Evolutionary conservation across 1,284 basidiomycete species (phyloP).

Genomic region (Leccinum solheimii): DNA sequence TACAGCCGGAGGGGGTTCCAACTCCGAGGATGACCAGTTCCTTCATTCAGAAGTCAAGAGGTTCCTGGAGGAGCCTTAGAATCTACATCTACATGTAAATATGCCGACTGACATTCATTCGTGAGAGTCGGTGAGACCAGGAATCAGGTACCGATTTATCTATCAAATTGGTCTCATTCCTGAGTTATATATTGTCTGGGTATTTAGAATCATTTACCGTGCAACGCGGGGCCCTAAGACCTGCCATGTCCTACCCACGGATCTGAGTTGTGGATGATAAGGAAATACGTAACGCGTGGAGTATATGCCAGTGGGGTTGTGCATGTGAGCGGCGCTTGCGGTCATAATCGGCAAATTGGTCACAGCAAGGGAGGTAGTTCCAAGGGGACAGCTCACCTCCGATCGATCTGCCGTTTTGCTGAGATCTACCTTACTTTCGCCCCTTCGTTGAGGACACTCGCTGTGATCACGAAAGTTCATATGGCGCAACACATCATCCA

Average conservation of each 20-base stretch:
- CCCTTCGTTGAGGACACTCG: background rate
- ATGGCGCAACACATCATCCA: slow-evolving; percentile 14
- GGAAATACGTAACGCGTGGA: background rate
- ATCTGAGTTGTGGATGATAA: background rate
- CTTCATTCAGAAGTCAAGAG: slow-evolving; percentile 39
- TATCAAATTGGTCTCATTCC: background rate
- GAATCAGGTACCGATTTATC: background rate
- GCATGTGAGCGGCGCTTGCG: background rate
- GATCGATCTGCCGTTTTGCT: background rate
- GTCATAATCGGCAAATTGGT: background rate
- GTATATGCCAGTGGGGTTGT: background rate
- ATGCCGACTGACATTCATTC: background rate
- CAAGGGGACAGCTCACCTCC: background rate
- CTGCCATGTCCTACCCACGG: background rate
- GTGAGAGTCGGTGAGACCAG: background rate
- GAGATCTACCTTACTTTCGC: background rate
- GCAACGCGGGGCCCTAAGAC: background rate
- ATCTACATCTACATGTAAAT: slow-evolving; percentile 13
- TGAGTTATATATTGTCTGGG: background rate
- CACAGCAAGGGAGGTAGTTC: background rate
- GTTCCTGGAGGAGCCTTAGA: slow-evolving; percentile 36
- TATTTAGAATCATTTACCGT: background rate
- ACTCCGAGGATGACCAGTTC: slow-evolving; percentile 39
- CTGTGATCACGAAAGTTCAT: background rate
- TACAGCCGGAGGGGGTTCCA: slow-evolving; percentile 45